Percentiles rank a stretch among this genome's conserved stretches.
These are phyloP conservation scores for Termitomyces sp. DNA, from an alignment of 768 basidiomycete species.

Conservation along the genomic window DNA sequence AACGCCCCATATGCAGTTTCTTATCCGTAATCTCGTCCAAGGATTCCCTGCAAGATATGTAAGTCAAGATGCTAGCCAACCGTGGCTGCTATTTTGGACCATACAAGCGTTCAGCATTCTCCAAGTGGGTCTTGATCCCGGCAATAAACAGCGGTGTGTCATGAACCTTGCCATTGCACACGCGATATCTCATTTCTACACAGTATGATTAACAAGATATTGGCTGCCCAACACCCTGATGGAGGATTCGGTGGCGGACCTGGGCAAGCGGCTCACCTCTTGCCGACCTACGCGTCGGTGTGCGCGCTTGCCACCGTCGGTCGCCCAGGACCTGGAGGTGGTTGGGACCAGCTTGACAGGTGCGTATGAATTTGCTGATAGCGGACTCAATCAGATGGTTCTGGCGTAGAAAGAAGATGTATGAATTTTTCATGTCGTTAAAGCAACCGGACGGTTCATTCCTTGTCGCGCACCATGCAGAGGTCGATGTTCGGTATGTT, in stretches of 20 bases:
- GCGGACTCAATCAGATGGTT: neutral
- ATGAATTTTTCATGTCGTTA: conserved; percentile 85
- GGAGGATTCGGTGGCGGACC: conserved; percentile 95
- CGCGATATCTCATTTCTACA: neutral
- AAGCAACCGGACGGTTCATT: conserved; percentile 95
- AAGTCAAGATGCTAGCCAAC: conserved; percentile 89
- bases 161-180: neutral
- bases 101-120: conserved; percentile 77
- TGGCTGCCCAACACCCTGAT: conserved; percentile 76
- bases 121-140: conserved; percentile 74
- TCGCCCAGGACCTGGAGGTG: conserved; percentile 61
- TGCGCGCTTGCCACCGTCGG: conserved; percentile 83
- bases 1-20: conserved; percentile 68
- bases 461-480: conserved; percentile 78
- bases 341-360: conserved; percentile 88
- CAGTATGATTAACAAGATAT: conserved; percentile 77
- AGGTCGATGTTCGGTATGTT: conserved; percentile 88
- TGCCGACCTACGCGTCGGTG: conserved; percentile 87
- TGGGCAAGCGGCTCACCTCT: conserved; percentile 79
- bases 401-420: conserved; percentile 59
- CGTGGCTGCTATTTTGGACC: conserved; percentile 95
- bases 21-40: conserved; percentile 66
- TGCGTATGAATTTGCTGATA: conserved; percentile 22
- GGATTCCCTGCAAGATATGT: conserved; percentile 77
- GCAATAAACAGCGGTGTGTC: conserved; percentile 73